A percentile compares a stretch with the other conserved stretches of the same genome.
phyloP scores from a whole-genome alignment of 305 asterid species.

The Plantago coronopus region DNA sequence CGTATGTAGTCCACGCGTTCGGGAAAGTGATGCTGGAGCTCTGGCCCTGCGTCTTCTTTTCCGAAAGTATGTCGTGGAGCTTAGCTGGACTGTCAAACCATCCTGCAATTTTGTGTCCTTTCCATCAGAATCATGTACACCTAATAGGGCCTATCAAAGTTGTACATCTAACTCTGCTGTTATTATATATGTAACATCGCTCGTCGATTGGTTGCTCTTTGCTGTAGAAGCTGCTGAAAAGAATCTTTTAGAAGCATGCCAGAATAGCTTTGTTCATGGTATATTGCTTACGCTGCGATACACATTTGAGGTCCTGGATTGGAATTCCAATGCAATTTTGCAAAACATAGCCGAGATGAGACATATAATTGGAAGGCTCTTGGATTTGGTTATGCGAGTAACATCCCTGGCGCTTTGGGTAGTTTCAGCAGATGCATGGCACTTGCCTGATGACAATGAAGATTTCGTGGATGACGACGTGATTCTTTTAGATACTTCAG shows the following conservation, averaged over 20 bases:
- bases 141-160: slow-evolving; percentile 31
- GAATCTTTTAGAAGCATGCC: slow-evolving; percentile 84
- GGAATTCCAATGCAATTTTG: slow-evolving; percentile 53
- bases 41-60: slow-evolving; percentile 79
- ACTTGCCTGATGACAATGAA: slow-evolving; percentile 80
- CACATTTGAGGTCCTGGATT: slow-evolving; percentile 92
- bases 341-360: slow-evolving; percentile 48
- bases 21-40: slow-evolving; percentile 99
- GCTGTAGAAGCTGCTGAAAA: slow-evolving; percentile 83
- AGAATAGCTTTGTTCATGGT: slow-evolving; percentile 91
- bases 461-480: slow-evolving; percentile 62
- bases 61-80: slow-evolving; percentile 82
- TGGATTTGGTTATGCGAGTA: slow-evolving; percentile 79
- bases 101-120: slow-evolving; percentile 46
- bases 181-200: slow-evolving; percentile 60
- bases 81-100: slow-evolving; percentile 60
- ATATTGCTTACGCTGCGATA: slow-evolving; percentile 84
- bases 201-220: slow-evolving; percentile 78
- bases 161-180: slow-evolving; percentile 42
- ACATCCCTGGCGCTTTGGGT: slow-evolving; percentile 95
- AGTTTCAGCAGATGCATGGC: slow-evolving; percentile 90
- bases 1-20: slow-evolving; percentile 90
- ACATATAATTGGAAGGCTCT: slow-evolving; percentile 58
- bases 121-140: slow-evolving; percentile 29
- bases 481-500: slow-evolving; percentile 39